A percentile compares a stretch with the other conserved stretches of the same genome.
Evolutionary conservation across 2,329 filamentous ascomycete species (phyloP).

Genomic region (Pseudonectria foliicola): DNA sequence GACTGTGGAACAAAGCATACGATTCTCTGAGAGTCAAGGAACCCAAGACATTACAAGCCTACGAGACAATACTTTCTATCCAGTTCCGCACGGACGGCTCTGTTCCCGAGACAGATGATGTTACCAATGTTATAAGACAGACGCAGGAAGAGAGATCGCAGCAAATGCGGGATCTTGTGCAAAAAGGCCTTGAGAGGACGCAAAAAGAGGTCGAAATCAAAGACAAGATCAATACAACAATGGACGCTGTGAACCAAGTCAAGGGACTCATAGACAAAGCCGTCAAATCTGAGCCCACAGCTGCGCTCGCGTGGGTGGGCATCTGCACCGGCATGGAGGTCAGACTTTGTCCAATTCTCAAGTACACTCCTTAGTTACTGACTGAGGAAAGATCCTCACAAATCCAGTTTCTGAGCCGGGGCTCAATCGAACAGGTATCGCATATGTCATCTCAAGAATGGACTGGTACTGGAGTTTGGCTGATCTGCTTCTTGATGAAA

Average conservation of each 20-base stretch:
- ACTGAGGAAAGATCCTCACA: background rate
- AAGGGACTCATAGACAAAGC: background rate
- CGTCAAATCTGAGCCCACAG: background rate
- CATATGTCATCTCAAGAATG: constrained; percentile 30
- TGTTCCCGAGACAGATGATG: background rate
- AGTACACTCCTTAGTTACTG: background rate
- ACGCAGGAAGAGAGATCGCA: background rate
- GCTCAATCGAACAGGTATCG: constrained; percentile 26
- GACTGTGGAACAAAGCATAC: constrained; percentile 7
- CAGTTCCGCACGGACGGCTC: background rate
- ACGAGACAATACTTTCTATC: constrained; percentile 6
- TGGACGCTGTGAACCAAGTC: background rate
- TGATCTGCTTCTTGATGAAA: constrained; percentile 19
- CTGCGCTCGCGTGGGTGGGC: constrained; percentile 3
- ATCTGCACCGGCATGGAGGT: constrained; percentile 1
- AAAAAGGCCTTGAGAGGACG: background rate
- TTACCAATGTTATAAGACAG: background rate
- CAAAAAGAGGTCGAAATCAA: background rate
- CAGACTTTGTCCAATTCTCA: background rate
- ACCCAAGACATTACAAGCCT: constrained; percentile 2
- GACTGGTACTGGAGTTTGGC: constrained; percentile 31
- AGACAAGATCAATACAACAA: background rate
- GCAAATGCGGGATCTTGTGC: background rate
- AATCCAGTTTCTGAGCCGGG: constrained; percentile 1
- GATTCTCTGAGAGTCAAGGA: constrained; percentile 2